Conservation (phyloP, 805 yeast species). For the Komagataella pastoris region DNA sequence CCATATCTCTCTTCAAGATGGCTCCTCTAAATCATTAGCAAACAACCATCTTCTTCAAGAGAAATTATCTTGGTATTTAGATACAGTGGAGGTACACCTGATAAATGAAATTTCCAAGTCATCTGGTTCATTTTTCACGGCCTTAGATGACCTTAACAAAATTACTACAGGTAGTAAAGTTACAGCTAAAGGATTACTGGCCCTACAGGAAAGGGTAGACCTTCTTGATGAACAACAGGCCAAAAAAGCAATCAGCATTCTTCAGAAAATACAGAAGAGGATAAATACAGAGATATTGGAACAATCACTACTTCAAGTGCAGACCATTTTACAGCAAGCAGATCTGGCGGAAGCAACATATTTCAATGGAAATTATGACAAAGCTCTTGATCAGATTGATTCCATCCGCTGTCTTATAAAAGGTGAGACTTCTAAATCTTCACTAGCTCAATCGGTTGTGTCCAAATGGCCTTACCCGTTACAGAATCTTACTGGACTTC, state of each 20-base stretch:
- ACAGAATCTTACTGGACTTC: conserved; percentile 27
- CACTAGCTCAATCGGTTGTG: conserved; percentile 16
- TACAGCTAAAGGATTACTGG: conserved; percentile 33
- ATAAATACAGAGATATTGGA: conserved; percentile 53
- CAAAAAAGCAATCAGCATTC: conserved; percentile 31
- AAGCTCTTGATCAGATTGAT: conserved; percentile 45
- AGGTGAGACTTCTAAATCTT: conserved; percentile 29
- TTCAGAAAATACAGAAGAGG: conserved; percentile 36
- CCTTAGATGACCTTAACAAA: conserved; percentile 63
- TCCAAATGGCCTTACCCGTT: conserved; percentile 31
- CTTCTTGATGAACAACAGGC: conserved; percentile 36
- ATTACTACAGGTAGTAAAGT: conserved; percentile 41
- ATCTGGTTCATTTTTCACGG: conserved; percentile 73
- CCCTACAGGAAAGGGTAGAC: conserved; percentile 31
- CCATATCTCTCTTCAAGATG: conserved; percentile 24
- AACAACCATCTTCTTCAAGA: conserved; percentile 57
- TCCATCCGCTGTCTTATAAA: conserved; percentile 41
- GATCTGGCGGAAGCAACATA: conserved; percentile 35
- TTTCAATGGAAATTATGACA: conserved; percentile 30
- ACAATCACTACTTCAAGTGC: conserved; percentile 43
- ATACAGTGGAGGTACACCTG: conserved; percentile 69
- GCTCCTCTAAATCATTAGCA: conserved; percentile 24
- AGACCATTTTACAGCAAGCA: conserved; percentile 27
- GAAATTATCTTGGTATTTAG: conserved; percentile 69
- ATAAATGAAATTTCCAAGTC: conserved; percentile 76